These are phyloP conservation scores for Oidium heveae DNA, from an alignment of 2,329 filamentous ascomycete species.

Conservation along the genomic window DNA sequence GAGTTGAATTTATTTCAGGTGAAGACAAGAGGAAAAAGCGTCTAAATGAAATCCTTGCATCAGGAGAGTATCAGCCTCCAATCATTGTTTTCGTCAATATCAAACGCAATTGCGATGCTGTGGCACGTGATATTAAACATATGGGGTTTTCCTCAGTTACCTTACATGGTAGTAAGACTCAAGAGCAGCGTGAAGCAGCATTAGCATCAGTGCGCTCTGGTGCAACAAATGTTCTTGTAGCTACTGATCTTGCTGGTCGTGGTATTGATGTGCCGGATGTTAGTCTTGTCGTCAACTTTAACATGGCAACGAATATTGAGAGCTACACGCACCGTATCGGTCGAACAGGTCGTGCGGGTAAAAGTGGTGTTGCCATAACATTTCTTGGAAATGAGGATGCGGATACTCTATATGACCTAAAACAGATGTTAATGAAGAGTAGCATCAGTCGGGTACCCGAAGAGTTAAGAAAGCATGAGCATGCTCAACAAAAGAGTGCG, in stretches of 20 bases:
- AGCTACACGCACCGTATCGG: conserved; percentile 92
- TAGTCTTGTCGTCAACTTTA: conserved; percentile 89
- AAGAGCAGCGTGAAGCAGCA: conserved; percentile 90
- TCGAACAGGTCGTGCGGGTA: conserved; percentile 89
- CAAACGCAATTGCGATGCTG: conserved; percentile 92
- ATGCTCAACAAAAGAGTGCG: conserved; percentile 59
- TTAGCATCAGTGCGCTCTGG: conserved; percentile 64
- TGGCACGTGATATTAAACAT: conserved; percentile 78
- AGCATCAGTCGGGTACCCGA: conserved; percentile 73
- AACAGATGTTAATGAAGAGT: conserved; percentile 86
- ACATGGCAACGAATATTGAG: conserved; percentile 87
- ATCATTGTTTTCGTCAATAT: conserved; percentile 99
- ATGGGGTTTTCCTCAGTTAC: conserved; percentile 84
- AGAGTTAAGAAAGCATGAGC: conserved; percentile 69
- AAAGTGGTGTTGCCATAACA: conserved; percentile 86
- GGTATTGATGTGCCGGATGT: conserved; percentile 97
- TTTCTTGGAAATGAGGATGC: conserved; percentile 79
- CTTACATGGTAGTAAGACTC: conserved; percentile 84
- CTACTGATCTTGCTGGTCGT: conserved; percentile 82
- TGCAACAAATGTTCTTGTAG: conserved; percentile 66
- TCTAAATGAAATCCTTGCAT: conserved; percentile 67
- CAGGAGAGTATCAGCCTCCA: conserved; percentile 56
- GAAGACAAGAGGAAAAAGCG: conserved; percentile 96
- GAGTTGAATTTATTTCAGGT: conserved; percentile 70
- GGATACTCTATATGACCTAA: conserved; percentile 81